Percentiles rank a stretch among this genome's conserved stretches.
Conservation (phyloP, 495 filamentous ascomycete genomes). For the Amorphotheca resinae region DNA sequence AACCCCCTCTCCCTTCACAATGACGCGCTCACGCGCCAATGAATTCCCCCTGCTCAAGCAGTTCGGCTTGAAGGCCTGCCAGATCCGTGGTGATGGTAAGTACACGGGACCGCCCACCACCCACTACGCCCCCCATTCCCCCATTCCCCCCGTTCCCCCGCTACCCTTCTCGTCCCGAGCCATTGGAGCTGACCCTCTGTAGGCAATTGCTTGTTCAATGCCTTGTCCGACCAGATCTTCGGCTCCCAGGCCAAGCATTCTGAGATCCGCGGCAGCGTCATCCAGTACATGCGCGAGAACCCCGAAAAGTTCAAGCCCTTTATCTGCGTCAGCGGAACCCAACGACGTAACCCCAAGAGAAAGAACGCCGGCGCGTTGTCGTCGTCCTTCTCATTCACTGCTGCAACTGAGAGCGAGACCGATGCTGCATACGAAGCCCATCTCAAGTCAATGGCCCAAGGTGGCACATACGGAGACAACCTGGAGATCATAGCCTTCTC, state of each 20-base stretch:
- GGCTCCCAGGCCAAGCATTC: slow-evolving; percentile 45
- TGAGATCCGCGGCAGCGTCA: slow-evolving; percentile 46
- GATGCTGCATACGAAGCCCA: slow-evolving; percentile 50
- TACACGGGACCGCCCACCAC: not conserved
- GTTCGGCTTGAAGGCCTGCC: slow-evolving; percentile 35
- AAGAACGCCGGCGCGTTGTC: slow-evolving; percentile 37
- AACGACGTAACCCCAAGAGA: slow-evolving; percentile 51
- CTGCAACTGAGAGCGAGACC: slow-evolving; percentile 40
- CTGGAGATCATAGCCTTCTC: slow-evolving; percentile 61
- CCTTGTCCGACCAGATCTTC: slow-evolving; percentile 63
- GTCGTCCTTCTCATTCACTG: slow-evolving; percentile 17
- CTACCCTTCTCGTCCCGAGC: not conserved
- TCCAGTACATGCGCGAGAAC: slow-evolving; percentile 50
- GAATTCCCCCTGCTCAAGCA: slow-evolving; percentile 43
- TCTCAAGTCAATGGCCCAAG: slow-evolving; percentile 46
- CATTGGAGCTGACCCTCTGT: slow-evolving; percentile 12
- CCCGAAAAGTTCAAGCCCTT: slow-evolving; percentile 55
- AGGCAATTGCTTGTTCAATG: slow-evolving; percentile 72
- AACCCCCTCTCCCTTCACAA: slow-evolving; percentile 9
- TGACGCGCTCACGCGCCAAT: slow-evolving; percentile 22
- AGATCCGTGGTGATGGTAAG: slow-evolving; percentile 41
- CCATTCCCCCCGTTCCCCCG: not conserved
- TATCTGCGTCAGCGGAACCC: slow-evolving; percentile 46
- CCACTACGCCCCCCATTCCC: too few relatives aligned
- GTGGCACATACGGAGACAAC: slow-evolving; percentile 58